These are phyloP conservation scores for Aspergillus proliferans DNA, from an alignment of 2,329 filamentous ascomycete species.

Conservation along the genomic window DNA sequence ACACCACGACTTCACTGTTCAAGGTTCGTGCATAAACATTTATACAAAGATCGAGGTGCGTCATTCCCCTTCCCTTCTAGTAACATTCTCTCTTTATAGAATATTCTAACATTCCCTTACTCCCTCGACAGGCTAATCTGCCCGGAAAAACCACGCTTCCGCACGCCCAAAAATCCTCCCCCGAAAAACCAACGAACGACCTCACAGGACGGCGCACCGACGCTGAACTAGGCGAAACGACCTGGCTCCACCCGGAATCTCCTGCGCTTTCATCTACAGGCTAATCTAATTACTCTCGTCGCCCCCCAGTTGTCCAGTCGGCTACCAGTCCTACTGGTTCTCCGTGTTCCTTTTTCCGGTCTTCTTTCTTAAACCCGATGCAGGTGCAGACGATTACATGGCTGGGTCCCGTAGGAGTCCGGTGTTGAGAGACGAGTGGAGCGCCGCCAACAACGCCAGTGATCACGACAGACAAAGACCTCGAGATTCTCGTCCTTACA, in stretches of 20 bases:
- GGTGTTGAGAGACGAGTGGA: constrained; percentile 47
- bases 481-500: constrained; percentile 30
- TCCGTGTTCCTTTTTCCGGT: constrained; percentile 5
- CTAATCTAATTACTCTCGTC: not conserved
- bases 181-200: constrained; percentile 16
- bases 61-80: not conserved
- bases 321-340: constrained; percentile 3
- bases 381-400: constrained; percentile 40
- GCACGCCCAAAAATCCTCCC: constrained; percentile 16
- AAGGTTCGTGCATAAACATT: not conserved
- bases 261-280: constrained; percentile 16
- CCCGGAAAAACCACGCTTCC: constrained; percentile 29
- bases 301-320: constrained; percentile 8
- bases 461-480: constrained; percentile 33
- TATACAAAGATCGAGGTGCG: not conserved
- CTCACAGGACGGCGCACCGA: constrained; percentile 22
- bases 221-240: constrained; percentile 12
- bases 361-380: constrained; percentile 31
- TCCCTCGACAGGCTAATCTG: not conserved
- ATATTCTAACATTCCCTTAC: constrained; percentile 3
- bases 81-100: constrained; percentile 2
- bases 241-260: constrained; percentile 13
- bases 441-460: constrained; percentile 37
- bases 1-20: too few relatives aligned
- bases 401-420: constrained; percentile 45